Base-by-base conservation (phyloP, 2,329 filamentous ascomycete species). In the Gremmenia infestans region DNA sequence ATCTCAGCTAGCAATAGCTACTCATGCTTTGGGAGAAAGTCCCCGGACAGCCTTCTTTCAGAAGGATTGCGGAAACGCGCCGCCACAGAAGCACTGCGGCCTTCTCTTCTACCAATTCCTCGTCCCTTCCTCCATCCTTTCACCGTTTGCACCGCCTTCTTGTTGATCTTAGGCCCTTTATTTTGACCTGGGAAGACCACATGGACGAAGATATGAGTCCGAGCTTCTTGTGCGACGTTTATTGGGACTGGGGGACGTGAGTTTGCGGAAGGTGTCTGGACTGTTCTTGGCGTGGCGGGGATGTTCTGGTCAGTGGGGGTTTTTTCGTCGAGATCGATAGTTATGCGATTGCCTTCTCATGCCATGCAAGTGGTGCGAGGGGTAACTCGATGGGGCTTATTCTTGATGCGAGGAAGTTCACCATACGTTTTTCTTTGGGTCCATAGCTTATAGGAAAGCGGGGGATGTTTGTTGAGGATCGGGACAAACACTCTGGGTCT, bases 341-440 rank as follows among this genome's bases (percentile, higher is more conserved):
- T 88, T 86, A 97, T 97, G 93, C 92, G 93, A 96, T 97, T 96
- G 90, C 89, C 77, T 71, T 76, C 28, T 71, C 59, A 42, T 58
- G 25, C 57, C 60, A 65, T 69, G 67, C 62, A 58, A 61, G 63
- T 65, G 66, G 67, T 58, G 63, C 63, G 70, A 71, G 73, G 75
- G 81, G 89, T 96, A 95, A 97, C 93, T 96, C 92, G 91, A 97
- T 96, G 93, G 93, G 93, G 93, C 93, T 97, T 91, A 97, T 96
- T 97, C 91, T 97, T 88, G 93, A 91, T 82, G 88, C 92, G 91
- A 96, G 91, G 88, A 32, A 88, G 88, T 81, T 68, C 70, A 67
- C 37, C 60, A 19, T 72, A 74, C 25, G 62, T 74, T 75, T 74
- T 74, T 76, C 67, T 69, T 67, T 62, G 72, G 73, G 73, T 78